Evolutionary conservation across 371 early-diverging fungal genomes (phyloP).

Genomic region (Paraphysoderma sedebokerense): DNA sequence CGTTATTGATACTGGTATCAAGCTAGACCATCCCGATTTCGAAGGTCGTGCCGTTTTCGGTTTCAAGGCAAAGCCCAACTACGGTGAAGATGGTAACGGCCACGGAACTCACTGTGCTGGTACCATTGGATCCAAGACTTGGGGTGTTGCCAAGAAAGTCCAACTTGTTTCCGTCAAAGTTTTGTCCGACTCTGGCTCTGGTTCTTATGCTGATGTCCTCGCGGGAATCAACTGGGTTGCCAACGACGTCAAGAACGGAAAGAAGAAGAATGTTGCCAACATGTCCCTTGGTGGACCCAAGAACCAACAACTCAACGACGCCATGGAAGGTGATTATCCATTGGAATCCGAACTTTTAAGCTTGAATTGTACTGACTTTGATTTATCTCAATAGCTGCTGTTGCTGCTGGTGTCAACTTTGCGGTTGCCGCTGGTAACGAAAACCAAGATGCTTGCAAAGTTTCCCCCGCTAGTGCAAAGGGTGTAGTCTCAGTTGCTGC

Average conservation of each 20-base stretch:
- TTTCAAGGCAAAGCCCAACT: constrained; percentile 10
- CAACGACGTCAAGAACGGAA: constrained; percentile 12
- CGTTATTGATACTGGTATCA: constrained; percentile 57
- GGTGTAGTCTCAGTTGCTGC: no score
- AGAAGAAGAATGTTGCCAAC: not conserved
- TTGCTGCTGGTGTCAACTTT: not conserved
- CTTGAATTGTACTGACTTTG: no score
- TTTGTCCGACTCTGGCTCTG: constrained; percentile 37
- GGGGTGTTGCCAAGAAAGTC: constrained; percentile 47
- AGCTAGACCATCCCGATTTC: no score
- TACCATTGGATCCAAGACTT: constrained; percentile 33
- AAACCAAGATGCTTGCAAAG: no score
- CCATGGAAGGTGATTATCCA: no score
- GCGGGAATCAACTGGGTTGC: constrained; percentile 51
- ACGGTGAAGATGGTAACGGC: constrained; percentile 12
- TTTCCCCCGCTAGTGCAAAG: no score
- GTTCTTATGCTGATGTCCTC: constrained; percentile 43
- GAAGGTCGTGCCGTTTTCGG: constrained; percentile 38
- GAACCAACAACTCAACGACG: no score
- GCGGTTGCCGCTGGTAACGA: not conserved
- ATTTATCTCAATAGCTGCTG: no score
- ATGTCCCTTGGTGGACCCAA: constrained; percentile 22
- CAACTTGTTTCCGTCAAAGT: constrained; percentile 43
- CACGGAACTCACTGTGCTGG: constrained; percentile 61
- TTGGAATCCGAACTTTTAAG: no score